Conservation (phyloP, 1,284 basidiomycete genomes). For the Tilletiopsis washingtonensis region DNA sequence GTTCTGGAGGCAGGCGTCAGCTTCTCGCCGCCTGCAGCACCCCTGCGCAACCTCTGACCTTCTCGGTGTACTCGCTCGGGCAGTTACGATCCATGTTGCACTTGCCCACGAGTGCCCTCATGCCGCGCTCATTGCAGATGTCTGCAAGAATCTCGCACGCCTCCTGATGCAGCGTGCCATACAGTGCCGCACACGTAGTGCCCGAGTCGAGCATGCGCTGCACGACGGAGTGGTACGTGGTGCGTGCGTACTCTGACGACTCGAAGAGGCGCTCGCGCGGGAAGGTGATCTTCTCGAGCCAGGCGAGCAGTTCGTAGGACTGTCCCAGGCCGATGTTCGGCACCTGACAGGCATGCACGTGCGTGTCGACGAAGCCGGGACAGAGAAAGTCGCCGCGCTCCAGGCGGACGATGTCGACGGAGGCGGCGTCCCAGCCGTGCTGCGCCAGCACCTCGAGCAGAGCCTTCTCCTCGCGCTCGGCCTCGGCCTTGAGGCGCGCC, state of each 20-base stretch:
- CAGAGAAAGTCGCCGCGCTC: slow-evolving; percentile 68
- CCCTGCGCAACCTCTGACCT: too few species aligned
- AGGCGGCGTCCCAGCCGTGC: slow-evolving; percentile 35
- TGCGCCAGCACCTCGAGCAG: slow-evolving; percentile 19
- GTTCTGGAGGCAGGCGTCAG: slow-evolving; percentile 3
- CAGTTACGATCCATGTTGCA: slow-evolving; percentile 86
- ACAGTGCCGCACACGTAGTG: slow-evolving; percentile 89
- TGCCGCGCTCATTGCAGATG: slow-evolving; percentile 63
- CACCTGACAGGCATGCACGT: slow-evolving; percentile 55
- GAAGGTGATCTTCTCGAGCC: slow-evolving; percentile 80
- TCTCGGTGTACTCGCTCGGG: slow-evolving; percentile 66
- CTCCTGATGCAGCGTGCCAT: slow-evolving; percentile 72
- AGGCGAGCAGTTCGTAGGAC: slow-evolving; percentile 69
- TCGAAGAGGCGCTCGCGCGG: slow-evolving; percentile 75
- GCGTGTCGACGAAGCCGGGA: slow-evolving; percentile 83
- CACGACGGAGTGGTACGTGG: slow-evolving; percentile 67
- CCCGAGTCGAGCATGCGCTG: slow-evolving; percentile 59
- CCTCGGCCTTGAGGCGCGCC: neutral
- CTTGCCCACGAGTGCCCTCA: slow-evolving; percentile 80
- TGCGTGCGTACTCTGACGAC: slow-evolving; percentile 64
- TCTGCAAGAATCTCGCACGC: slow-evolving; percentile 74
- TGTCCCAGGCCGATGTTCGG: slow-evolving; percentile 62
- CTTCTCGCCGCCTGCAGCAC: neutral
- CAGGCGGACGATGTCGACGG: slow-evolving; percentile 53
- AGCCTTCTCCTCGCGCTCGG: slow-evolving; percentile 15